Conservation (phyloP, 306 rosid species). For the Mucuna pruriens region DNA sequence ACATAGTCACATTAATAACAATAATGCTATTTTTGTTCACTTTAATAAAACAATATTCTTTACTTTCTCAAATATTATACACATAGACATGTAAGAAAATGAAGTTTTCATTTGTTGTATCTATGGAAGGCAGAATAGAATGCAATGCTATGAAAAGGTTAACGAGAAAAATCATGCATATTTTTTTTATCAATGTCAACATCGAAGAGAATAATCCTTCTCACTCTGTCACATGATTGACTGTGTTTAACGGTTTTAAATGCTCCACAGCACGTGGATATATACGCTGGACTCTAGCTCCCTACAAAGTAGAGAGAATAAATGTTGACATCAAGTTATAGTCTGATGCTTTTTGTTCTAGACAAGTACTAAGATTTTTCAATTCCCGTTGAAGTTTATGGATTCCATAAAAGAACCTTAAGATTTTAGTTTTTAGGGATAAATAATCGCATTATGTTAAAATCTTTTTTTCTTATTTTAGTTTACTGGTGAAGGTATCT, state of each 20-base stretch:
- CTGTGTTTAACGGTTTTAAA: conserved; percentile 11
- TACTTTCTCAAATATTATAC: neutral
- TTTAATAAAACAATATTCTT: neutral
- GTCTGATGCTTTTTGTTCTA: neutral
- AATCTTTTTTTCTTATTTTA: neutral
- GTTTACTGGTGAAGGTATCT: neutral
- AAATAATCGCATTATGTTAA: too few species aligned
- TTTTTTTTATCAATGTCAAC: conserved; percentile 26
- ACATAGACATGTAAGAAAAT: neutral
- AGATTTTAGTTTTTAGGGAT: neutral
- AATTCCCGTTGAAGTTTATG: neutral
- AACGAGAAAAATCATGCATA: conserved; percentile 4
- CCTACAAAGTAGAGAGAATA: conserved; percentile 9
- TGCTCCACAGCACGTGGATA: conserved; percentile 4
- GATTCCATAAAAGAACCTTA: neutral
- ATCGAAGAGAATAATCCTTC: conserved; percentile 25
- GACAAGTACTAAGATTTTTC: conserved; percentile 6
- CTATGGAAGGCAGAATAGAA: neutral
- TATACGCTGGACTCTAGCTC: neutral
- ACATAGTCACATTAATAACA: neutral
- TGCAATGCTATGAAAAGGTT: neutral
- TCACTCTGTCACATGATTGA: conserved; percentile 14
- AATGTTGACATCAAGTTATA: conserved; percentile 27
- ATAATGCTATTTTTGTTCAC: neutral
- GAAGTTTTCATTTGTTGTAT: neutral